phyloP scores from a whole-genome alignment of 768 basidiomycete genomes.

The Leccinellum albellum region DNA sequence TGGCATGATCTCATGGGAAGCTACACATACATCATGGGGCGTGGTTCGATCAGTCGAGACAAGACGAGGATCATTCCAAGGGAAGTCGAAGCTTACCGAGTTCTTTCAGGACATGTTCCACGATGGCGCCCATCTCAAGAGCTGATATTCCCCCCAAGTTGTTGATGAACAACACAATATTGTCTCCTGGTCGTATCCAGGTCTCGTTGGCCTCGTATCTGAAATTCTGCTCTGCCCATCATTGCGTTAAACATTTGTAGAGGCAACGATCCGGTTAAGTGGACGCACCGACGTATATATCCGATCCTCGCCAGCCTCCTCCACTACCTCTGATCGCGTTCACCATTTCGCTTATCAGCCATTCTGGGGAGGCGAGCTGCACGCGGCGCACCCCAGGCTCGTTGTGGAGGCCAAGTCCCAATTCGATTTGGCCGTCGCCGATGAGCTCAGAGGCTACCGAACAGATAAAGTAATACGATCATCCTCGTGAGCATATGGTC shows the following conservation, averaged over 20 bases:
- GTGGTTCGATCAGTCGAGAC: background rate
- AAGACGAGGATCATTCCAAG: background rate
- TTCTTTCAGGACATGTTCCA: conserved; percentile 40
- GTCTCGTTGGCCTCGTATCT: background rate
- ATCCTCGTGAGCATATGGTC: background rate
- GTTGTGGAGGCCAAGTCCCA: conserved; percentile 56
- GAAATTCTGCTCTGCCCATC: background rate
- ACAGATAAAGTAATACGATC: background rate
- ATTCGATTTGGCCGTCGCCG: conserved; percentile 26
- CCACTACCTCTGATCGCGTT: conserved; percentile 17
- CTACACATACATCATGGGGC: conserved; percentile 17
- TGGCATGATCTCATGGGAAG: conserved; percentile 30
- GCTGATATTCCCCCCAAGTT: conserved; percentile 52
- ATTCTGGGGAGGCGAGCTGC: conserved; percentile 19
- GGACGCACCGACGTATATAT: conserved; percentile 4
- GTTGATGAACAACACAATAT: conserved; percentile 46
- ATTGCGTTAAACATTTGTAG: background rate
- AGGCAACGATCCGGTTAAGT: background rate
- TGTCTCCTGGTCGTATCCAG: conserved; percentile 24
- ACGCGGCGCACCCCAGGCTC: conserved; percentile 40
- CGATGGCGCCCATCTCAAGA: conserved; percentile 50
- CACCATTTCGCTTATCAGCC: conserved; percentile 30
- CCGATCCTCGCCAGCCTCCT: conserved; percentile 12
- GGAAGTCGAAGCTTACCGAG: conserved; percentile 35
- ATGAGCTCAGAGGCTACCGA: conserved; percentile 5